Evolutionary conservation across 768 basidiomycete species (phyloP).

Genomic region (Postia placenta): DNA sequence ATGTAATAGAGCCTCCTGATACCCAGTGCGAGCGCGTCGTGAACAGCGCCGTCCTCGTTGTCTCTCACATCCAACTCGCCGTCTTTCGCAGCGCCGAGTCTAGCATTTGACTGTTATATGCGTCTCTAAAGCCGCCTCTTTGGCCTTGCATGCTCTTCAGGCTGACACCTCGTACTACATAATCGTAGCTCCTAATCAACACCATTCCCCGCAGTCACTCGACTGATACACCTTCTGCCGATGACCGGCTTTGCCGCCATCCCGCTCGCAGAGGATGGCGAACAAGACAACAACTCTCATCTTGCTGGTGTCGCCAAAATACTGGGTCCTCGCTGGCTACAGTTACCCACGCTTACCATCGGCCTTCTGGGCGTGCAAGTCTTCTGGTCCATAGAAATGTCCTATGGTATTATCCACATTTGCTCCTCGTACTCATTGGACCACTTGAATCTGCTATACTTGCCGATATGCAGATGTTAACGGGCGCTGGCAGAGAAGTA

Average conservation of each 20-base stretch:
- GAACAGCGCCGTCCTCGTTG: too few relatives aligned
- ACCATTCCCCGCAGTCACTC: not conserved
- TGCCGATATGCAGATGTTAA: too few relatives aligned
- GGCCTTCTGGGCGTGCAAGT: constrained; percentile 82
- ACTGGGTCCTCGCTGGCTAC: constrained; percentile 60
- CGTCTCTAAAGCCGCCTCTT: too few relatives aligned
- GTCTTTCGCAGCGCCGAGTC: too few relatives aligned
- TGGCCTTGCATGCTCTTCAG: too few relatives aligned
- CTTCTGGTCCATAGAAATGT: constrained; percentile 94
- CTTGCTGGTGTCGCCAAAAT: constrained; percentile 55
- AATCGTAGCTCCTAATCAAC: too few relatives aligned
- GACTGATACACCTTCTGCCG: not conserved
- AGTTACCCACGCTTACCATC: constrained; percentile 65
- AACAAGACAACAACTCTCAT: constrained; percentile 27
- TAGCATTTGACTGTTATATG: too few relatives aligned
- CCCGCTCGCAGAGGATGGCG: constrained; percentile 38
- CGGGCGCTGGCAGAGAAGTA: too few relatives aligned
- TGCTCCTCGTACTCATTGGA: not conserved
- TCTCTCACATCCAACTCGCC: too few relatives aligned
- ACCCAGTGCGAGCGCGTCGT: too few relatives aligned
- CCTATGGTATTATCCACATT: constrained; percentile 73
- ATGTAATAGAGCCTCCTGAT: too few relatives aligned
- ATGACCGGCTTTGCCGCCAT: constrained; percentile 52
- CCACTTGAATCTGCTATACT: not conserved
- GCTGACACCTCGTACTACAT: too few relatives aligned